Percentiles rank a stretch among this genome's conserved stretches.
These are phyloP conservation scores for Colletotrichum tamarilloi DNA, from an alignment of 2,329 filamentous ascomycete species.

Conservation along the genomic window DNA sequence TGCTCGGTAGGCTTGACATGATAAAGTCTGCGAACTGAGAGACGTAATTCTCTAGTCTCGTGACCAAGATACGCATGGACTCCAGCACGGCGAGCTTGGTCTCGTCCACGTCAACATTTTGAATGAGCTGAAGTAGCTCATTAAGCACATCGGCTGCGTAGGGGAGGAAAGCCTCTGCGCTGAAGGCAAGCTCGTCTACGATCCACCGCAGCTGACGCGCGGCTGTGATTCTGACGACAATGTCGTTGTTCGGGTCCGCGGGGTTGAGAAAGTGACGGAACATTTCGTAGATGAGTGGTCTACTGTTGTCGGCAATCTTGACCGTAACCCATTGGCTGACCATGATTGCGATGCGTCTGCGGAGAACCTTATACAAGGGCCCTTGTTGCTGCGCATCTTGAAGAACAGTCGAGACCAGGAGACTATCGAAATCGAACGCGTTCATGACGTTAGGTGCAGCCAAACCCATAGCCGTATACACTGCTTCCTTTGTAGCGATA, in stretches of 20 bases:
- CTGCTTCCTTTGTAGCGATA: constrained; percentile 88
- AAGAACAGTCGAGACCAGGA: constrained; percentile 80
- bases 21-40: constrained; percentile 80
- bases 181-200: constrained; percentile 87
- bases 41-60: constrained; percentile 81
- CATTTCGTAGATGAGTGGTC: constrained; percentile 84
- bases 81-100: constrained; percentile 92
- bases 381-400: constrained; percentile 77
- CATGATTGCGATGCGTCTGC: constrained; percentile 88
- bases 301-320: constrained; percentile 75
- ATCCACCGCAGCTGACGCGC: constrained; percentile 85
- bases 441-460: constrained; percentile 81
- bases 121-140: constrained; percentile 80
- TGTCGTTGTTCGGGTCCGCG: constrained; percentile 83
- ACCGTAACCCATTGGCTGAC: constrained; percentile 91
- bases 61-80: constrained; percentile 84
- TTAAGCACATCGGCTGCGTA: constrained; percentile 80
- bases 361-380: constrained; percentile 79
- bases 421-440: constrained; percentile 84
- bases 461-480: constrained; percentile 93
- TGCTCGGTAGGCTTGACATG: constrained; percentile 79
- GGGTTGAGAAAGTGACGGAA: constrained; percentile 87
- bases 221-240: constrained; percentile 91
- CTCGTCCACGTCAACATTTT: constrained; percentile 83
- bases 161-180: constrained; percentile 77